Base-by-base conservation (phyloP, 1,284 basidiomycete genomes). In the Laetiporus sulphureus region DNA sequence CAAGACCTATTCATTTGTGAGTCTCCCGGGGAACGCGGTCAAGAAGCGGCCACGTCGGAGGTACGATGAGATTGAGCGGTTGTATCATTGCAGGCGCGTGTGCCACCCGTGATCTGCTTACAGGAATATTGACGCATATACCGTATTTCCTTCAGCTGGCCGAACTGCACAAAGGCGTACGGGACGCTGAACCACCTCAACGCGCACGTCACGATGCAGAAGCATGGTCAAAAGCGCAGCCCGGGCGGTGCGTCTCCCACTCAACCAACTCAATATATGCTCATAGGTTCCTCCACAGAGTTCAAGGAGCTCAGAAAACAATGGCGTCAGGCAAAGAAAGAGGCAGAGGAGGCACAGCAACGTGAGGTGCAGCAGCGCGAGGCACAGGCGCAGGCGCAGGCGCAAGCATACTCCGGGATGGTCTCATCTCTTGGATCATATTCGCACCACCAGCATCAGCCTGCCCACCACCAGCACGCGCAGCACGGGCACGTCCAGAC, bases 221-320 rank as follows among this genome's bases (percentile, higher is more conserved):
- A 88, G 64, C 91, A 94, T 57, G 91, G 91, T 31, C 43, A 69
- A 13, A 93, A 91, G 64, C 77, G 91, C 39, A 85, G 76, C 59
- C 91, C 91, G 6, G 77, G 75, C 48, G 88, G 89, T 91, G 55
- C 61, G 79, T 69, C 29, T 19, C 16, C 35, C 13, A 22, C 22
- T 31, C 19, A 18, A 34, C 20, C 32, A 13, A n/a, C 36, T n/a
- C 36, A 10, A 19, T 24, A 21, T 11, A 24, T 27, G 16, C 39
- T 4, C 15, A 35, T 24, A 31, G 25, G 30, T 32, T 46, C 40
- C 19, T 38, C 46, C 40, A 15, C 61, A 95, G 94, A 98, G 69
- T 98, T 98, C 73, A 97, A 96, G 62, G 95, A 97, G 57, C 83
- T 96, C 60, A 81, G 94, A 49, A 96, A 94, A 62, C 86, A 89